Evolutionary conservation across 2,329 filamentous ascomycete species (phyloP).

Genomic region (Acephala macrosclerotiorum): DNA sequence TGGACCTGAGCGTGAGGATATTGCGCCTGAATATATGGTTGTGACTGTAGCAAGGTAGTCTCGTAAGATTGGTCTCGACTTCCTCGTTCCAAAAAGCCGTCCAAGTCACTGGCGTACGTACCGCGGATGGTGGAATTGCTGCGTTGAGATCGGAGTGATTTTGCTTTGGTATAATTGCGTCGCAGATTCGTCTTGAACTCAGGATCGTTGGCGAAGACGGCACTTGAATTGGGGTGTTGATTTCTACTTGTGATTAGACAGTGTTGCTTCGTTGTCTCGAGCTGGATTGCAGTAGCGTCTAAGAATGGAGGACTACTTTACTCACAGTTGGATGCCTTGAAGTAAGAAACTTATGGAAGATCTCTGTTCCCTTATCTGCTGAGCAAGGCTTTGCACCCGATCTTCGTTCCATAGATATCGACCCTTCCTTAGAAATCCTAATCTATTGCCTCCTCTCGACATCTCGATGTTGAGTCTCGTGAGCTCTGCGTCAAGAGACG

Average conservation of each 20-base stretch:
- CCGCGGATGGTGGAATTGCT: not conserved
- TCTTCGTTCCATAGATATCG: not conserved
- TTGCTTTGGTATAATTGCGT: not conserved
- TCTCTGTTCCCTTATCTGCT: not conserved
- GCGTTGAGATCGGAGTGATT: not conserved
- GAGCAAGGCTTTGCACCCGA: not conserved
- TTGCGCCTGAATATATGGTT: not conserved
- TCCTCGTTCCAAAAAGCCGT: not conserved
- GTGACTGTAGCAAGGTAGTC: not conserved
- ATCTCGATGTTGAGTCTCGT: not conserved
- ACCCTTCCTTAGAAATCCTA: not conserved
- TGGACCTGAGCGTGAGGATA: not conserved
- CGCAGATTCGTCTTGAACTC: not conserved
- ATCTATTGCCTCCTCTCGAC: no score
- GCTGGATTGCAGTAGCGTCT: no score
- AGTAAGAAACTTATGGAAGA: not conserved
- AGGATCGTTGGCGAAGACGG: not conserved
- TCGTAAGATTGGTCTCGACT: not conserved
- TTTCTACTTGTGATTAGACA: no score
- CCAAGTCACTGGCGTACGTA: not conserved
- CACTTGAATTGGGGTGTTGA: not conserved
- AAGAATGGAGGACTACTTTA: no score
- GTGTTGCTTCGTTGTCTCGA: no score
- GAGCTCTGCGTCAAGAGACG: not conserved
- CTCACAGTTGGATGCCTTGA: not conserved